Base-by-base conservation (phyloP, 768 basidiomycete genomes). In the Rhizopogon vesiculosus region DNA sequence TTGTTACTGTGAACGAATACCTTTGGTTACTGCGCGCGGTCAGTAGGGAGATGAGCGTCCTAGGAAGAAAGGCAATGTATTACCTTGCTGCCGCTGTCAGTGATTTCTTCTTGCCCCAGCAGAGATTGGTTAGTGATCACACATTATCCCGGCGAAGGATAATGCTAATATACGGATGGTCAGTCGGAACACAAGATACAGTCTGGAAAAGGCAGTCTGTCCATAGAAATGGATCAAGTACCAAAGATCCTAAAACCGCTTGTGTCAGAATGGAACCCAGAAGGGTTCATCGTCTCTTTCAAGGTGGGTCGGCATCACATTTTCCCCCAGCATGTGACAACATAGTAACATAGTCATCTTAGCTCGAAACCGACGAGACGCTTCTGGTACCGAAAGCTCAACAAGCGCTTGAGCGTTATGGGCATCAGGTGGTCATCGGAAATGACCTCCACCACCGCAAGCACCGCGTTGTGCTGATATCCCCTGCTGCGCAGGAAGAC, bases 171-270 rank as follows among this genome's bases (percentile, higher is more conserved):
- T 6, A 57, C 58, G 0, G 60, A 56, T 39, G 31, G 8, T 31
- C 64, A 97, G 96, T 89, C 93, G 1, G 93, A 93, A 72, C 97
- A 99, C 74, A 99, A 99, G 75, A 98, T 99, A 39, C 96, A 98
- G 66, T 97, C 94, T 1, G 91, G 92, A 29, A 94, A 96, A 66
- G 96, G 95, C 1, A 95, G 87, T 61, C 75, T 98, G 25, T 82
- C 84, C 45, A 90, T 98, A 54, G 95, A 98, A 70, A 99, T 98
- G 97, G 97, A 99, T 66, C 94, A 98, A 69, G 95, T 98, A 0
- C 97, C 97, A 7, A 99, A 99, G 72, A 87, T 98, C 38, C 75
- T 99, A 45, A 90, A 91, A 69, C 89, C 93, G 0, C 76, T 99
- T 74, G 94, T 98, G 7, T 85, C 89, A 44, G 93, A 98, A 68